These are phyloP conservation scores for Stereum hirsutum DNA, from an alignment of 1,284 basidiomycete genomes.

Conservation along the genomic window DNA sequence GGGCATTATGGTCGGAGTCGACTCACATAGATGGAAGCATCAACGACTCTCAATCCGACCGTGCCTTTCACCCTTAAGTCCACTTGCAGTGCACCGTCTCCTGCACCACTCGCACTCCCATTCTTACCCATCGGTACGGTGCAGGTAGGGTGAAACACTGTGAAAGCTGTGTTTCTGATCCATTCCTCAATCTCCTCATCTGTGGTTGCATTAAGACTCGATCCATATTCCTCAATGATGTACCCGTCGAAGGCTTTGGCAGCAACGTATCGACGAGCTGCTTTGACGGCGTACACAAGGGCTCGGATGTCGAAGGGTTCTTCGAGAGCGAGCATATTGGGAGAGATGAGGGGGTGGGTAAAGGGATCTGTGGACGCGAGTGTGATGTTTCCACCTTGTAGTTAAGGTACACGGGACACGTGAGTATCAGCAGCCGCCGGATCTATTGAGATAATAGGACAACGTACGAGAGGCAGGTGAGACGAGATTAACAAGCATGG, in stretches of 20 bases:
- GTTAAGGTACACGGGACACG: constrained; percentile 1
- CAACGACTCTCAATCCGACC: constrained; percentile 18
- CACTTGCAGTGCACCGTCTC: constrained; percentile 31
- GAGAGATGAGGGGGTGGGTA: constrained; percentile 15
- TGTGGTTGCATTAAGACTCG: constrained; percentile 9
- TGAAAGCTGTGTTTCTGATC: constrained; percentile 6
- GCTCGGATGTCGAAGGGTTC: constrained; percentile 11
- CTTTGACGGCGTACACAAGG: constrained; percentile 10
- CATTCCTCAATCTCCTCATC: constrained; percentile 13
- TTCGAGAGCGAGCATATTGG: constrained; percentile 13
- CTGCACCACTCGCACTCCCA: constrained; percentile 2
- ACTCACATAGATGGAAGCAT: constrained; percentile 16
- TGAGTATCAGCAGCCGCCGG: constrained; percentile 8
- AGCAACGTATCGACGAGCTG: constrained; percentile 8
- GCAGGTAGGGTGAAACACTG: constrained; percentile 2
- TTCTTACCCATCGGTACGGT: not conserved
- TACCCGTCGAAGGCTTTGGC: constrained; percentile 12
- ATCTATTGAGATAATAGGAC: not conserved
- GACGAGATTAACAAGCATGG: constrained; percentile 12
- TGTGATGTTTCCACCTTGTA: constrained; percentile 16
- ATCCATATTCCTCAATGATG: constrained; percentile 8
- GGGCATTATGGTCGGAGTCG: too few relatives aligned
- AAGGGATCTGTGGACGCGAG: constrained; percentile 16
- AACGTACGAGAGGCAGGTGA: constrained; percentile 13
- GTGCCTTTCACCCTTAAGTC: constrained; percentile 44